These are phyloP conservation scores for Panus rudis DNA, from an alignment of 768 basidiomycete species.

Conservation along the genomic window DNA sequence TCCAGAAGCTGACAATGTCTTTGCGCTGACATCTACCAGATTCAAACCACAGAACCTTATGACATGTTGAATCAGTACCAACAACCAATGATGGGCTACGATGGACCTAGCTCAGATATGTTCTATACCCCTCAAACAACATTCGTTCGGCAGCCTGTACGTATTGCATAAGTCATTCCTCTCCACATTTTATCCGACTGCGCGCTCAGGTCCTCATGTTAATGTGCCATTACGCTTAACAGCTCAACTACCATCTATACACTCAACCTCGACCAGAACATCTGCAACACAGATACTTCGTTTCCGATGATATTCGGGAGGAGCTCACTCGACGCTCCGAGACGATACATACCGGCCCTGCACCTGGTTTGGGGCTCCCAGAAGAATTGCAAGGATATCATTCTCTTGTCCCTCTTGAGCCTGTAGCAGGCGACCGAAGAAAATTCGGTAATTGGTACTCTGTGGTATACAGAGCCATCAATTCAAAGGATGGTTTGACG, in stretches of 20 bases:
- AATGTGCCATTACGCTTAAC: constrained; percentile 1
- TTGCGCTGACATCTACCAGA: neutral
- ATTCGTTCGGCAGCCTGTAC: constrained; percentile 67
- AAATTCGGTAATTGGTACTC: constrained; percentile 82
- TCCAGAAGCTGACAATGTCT: too few relatives aligned
- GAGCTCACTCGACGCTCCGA: constrained; percentile 48
- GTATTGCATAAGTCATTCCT: constrained; percentile 10
- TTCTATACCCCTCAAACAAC: constrained; percentile 26
- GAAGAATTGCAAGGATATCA: constrained; percentile 90
- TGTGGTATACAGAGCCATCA: constrained; percentile 77
- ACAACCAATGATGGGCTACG: constrained; percentile 19
- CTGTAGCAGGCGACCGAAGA: constrained; percentile 48
- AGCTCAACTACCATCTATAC: constrained; percentile 95
- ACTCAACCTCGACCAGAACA: constrained; percentile 56
- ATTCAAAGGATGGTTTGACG: constrained; percentile 64
- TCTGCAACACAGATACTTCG: constrained; percentile 63
- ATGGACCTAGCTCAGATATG: constrained; percentile 14
- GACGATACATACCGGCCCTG: constrained; percentile 28
- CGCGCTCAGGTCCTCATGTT: constrained; percentile 5
- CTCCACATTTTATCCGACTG: constrained; percentile 2
- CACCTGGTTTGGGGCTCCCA: constrained; percentile 55
- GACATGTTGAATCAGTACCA: neutral
- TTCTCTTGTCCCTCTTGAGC: constrained; percentile 74
- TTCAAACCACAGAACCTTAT: neutral
- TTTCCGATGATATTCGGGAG: constrained; percentile 71